Evolutionary conservation across 2,329 filamentous ascomycete species (phyloP), one percentile per base, ranked within the genome.

Genomic region (Lachnellula arida): DNA sequence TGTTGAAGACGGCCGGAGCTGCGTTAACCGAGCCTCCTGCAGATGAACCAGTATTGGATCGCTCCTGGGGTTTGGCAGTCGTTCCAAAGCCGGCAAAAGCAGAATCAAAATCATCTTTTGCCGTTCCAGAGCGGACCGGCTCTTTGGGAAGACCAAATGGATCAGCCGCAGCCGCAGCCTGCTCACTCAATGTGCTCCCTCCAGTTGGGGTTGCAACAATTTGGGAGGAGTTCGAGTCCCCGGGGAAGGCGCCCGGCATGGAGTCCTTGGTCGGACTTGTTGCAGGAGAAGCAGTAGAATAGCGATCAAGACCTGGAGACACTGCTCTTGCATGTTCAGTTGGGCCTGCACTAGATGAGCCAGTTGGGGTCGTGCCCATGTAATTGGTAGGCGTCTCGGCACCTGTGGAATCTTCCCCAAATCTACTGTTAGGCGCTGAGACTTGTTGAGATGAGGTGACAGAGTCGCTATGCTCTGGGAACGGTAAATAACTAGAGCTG

Each of bases 81-180:
- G 46, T 60, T 42, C 77, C 78, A 65, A 94, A 93, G 55, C 85
- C 86, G 44, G 88, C 88, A 75, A 95, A 95, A 1, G 90, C 90
- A 58, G 86, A 85, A 68, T 95, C 90, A 63, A 95, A 94, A 65
- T 94, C 90, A 49, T 89, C 85, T 74, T 91, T 91, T 42, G 84
- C 71, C 23, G 73, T 71, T 43, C 67, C 68, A 34, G 74, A 76
- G 64, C 77, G 76, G 50, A 70, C 66, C 46, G 71, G 72, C 23
- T 63, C 82, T 71, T 83, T 84, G 53, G 76, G 76, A 55, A 79
- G 71, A 28, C 74, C 74, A 56, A 86, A 86, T 6, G 81, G 77
- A 62, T 82, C 81, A 46, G 69, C 68, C 48, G 73, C 73, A 63
- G 73, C 74, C 57, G 73, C 73, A 63, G 73, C 74, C 57, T 75